These are phyloP conservation scores for Tylopilus sp. DNA, from an alignment of 1,284 basidiomycete genomes.

Conservation along the genomic window DNA sequence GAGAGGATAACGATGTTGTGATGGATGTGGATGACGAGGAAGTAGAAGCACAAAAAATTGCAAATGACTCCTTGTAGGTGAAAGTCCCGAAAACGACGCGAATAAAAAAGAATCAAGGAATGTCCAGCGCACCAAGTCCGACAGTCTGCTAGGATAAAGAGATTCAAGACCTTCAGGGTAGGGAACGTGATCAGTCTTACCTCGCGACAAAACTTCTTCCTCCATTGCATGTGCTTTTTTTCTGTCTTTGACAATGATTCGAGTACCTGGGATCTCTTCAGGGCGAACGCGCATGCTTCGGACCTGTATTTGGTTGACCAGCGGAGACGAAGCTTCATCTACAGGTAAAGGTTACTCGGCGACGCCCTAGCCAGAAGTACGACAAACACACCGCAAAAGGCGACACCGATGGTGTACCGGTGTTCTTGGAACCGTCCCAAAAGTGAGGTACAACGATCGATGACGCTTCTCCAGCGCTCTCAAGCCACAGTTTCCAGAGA, in stretches of 20 bases:
- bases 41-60: conserved; percentile 30
- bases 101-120: conserved; percentile 8
- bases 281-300: conserved; percentile 52
- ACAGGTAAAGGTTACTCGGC: conserved; percentile 1
- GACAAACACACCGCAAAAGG: conserved; percentile 14
- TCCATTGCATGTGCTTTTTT: conserved; percentile 38
- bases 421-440: conserved; percentile 11
- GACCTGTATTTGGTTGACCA: conserved; percentile 46
- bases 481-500: conserved; percentile 64
- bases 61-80: conserved; percentile 6
- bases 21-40: conserved; percentile 46
- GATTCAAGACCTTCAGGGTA: conserved; percentile 1
- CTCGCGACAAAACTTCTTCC: conserved; percentile 43
- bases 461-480: conserved; percentile 44
- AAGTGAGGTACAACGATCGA: conserved; percentile 28
- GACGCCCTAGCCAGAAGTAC: not conserved
- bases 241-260: conserved; percentile 28
- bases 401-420: conserved; percentile 15
- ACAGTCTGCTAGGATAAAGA: conserved; percentile 15
- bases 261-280: conserved; percentile 42
- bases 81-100: not conserved
- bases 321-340: conserved; percentile 42
- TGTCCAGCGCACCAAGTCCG: conserved; percentile 18
- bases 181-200: too few species aligned
- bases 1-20: conserved; percentile 44